Evolutionary conservation across 768 basidiomycete species (phyloP).

Genomic region (Lentinula lateritia): DNA sequence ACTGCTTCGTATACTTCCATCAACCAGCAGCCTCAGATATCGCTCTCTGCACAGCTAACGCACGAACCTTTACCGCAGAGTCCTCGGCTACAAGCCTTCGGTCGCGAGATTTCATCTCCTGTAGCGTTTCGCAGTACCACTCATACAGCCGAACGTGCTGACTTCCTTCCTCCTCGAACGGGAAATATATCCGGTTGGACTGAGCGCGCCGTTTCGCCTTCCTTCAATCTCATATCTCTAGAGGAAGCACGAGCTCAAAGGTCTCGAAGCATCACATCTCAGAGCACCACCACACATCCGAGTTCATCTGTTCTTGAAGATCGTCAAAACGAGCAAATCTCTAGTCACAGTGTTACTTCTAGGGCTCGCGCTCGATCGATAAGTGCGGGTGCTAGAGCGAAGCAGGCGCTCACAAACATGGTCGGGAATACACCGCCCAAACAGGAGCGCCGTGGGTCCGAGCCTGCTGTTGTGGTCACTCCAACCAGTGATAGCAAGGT

Average conservation of each 20-base stretch:
- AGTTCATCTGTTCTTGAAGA: constrained; percentile 26
- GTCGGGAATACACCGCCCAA: constrained; percentile 30
- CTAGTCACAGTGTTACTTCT: constrained; percentile 9
- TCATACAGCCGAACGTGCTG: constrained; percentile 9
- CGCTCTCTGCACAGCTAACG: constrained; percentile 16
- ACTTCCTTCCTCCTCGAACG: constrained; percentile 15
- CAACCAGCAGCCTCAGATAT: constrained; percentile 10
- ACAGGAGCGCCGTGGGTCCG: constrained; percentile 39
- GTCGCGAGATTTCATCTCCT: constrained; percentile 48
- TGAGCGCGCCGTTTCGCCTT: constrained; percentile 39
- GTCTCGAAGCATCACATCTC: constrained; percentile 43
- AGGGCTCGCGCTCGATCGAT: constrained; percentile 52
- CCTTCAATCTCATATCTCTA: constrained; percentile 66
- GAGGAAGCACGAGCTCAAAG: constrained; percentile 77
- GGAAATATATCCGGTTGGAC: constrained; percentile 44
- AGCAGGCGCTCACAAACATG: constrained; percentile 38
- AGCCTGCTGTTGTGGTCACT: constrained; percentile 19
- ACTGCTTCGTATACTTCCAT: constrained; percentile 12
- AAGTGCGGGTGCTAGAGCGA: constrained; percentile 55
- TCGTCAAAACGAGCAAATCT: constrained; percentile 19
- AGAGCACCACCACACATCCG: constrained; percentile 20
- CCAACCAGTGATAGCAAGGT: constrained; percentile 24
- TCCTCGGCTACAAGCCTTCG: constrained; percentile 3
- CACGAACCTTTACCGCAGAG: constrained; percentile 36
- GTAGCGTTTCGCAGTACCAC: constrained; percentile 32